phyloP scores from a whole-genome alignment of 257 asterid species.

The Pogostemon cablin region DNA sequence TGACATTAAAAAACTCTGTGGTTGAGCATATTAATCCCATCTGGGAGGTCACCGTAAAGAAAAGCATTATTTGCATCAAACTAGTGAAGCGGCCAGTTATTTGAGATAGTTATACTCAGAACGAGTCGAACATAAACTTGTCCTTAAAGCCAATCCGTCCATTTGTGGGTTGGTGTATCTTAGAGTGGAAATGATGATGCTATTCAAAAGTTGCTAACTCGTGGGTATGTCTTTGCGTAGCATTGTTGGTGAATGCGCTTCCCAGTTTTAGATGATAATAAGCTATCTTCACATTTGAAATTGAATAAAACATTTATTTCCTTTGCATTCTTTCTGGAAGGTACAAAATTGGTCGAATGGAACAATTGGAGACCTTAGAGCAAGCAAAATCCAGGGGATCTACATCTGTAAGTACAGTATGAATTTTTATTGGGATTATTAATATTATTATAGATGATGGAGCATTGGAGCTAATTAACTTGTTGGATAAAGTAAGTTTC shows the following conservation, averaged over 20 bases:
- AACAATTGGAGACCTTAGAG: constrained; percentile 85
- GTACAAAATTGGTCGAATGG: constrained; percentile 95
- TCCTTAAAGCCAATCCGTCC: constrained; percentile 23
- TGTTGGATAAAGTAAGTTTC: too few species aligned
- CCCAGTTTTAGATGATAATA: constrained; percentile 20
- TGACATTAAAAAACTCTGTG: too few species aligned
- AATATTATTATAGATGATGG: too few species aligned
- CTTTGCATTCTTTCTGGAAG: constrained; percentile 44
- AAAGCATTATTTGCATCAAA: too few species aligned
- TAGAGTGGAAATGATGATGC: constrained; percentile 94
- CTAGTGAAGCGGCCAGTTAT: too few species aligned
- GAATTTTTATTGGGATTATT: neutral
- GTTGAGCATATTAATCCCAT: too few species aligned
- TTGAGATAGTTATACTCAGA: too few species aligned
- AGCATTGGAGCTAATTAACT: too few species aligned
- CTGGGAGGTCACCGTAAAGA: too few species aligned
- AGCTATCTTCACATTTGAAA: constrained; percentile 16
- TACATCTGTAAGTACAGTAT: constrained; percentile 71
- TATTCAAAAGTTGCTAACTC: constrained; percentile 81
- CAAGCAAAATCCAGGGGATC: constrained; percentile 97
- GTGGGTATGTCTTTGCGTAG: constrained; percentile 62
- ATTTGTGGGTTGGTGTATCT: constrained; percentile 87
- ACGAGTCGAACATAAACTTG: neutral
- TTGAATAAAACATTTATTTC: constrained; percentile 24
- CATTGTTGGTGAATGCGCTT: neutral